Base-by-base conservation (phyloP, 768 basidiomycete genomes). In the Psilocybe sp. region DNA sequence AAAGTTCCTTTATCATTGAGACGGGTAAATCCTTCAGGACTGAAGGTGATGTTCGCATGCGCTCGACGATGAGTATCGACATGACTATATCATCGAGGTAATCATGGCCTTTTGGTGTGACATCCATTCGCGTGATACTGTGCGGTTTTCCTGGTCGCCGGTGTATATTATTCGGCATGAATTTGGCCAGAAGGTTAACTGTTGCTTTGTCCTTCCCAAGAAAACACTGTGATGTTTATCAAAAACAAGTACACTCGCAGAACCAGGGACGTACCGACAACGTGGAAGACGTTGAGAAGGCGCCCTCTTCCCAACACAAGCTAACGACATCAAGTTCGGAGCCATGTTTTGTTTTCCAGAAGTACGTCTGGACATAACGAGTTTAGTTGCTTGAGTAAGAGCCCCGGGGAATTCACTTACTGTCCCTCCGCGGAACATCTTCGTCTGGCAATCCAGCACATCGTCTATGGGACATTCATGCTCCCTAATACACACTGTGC, bases 31-130 rank as follows among this genome's bases (percentile, higher is more conserved):
- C 55, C 39, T 57, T 57, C 23, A 53, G 40, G 5, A 40, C 48
- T 32, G 64, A 65, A 32, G 71, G 68, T 23, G 69, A 65, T 33
- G 72, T 74, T 18, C 73, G 69, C 40, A 70, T 61, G 16, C 74
- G 67, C 50, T 74, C 71, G 23, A 74, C 64, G 37, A 74, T 66
- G 20, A 74, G 59, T 12, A 65, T 65, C n/a, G 71, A 73, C 46
- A 77, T 64, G 14, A 75, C 54, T 23, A 75, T 69, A 40, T 77
- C 74, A 46, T 76, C 75, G 40, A 75, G 63, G 43, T 58, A 61
- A 40, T 70, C 68, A 49, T 74, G 69, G 1, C 74, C 73, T 52
- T 64, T 57, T 1, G 73, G 69, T 19, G 69, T 65, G 14, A 76
- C 64, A 14, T 75, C 64, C 40, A 76, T 55, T 47, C 67, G 69